Conservation (phyloP, 2,329 filamentous ascomycete species). For the Curvularia hawaiiensis region DNA sequence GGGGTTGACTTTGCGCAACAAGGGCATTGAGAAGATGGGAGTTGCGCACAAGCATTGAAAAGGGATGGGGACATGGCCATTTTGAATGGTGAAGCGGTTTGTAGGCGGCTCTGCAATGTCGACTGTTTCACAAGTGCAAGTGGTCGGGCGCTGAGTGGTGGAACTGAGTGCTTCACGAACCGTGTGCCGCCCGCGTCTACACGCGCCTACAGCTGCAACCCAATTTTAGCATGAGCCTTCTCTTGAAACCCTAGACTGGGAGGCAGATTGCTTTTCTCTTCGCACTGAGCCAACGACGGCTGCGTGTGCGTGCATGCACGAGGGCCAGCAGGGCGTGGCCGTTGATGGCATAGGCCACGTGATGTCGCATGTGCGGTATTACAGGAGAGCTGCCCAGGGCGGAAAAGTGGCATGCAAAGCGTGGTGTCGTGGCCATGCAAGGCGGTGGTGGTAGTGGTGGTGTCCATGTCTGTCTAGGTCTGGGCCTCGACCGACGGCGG, state of each 20-base stretch:
- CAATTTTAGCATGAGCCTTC: constrained; percentile 2
- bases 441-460: constrained; percentile 1
- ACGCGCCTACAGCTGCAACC: constrained; percentile 14
- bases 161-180: constrained; percentile 11
- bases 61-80: background rate
- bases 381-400: background rate
- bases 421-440: constrained; percentile 7
- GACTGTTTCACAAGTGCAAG: constrained; percentile 29
- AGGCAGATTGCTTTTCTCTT: background rate
- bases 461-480: constrained; percentile 1
- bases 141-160: constrained; percentile 15
- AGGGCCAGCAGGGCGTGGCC: background rate
- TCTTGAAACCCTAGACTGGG: background rate
- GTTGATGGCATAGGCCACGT: background rate
- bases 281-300: background rate
- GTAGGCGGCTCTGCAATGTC: constrained; percentile 23
- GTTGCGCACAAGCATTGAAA: background rate
- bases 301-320: background rate
- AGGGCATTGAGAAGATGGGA: background rate
- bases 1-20: background rate
- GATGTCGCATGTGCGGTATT: background rate
- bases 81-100: constrained; percentile 7
- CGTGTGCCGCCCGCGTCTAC: constrained; percentile 9
- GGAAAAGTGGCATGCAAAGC: background rate
- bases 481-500: constrained; percentile 11